Conservation (phyloP, 129 eudicot genomes). For the Sambucus nigra region DNA sequence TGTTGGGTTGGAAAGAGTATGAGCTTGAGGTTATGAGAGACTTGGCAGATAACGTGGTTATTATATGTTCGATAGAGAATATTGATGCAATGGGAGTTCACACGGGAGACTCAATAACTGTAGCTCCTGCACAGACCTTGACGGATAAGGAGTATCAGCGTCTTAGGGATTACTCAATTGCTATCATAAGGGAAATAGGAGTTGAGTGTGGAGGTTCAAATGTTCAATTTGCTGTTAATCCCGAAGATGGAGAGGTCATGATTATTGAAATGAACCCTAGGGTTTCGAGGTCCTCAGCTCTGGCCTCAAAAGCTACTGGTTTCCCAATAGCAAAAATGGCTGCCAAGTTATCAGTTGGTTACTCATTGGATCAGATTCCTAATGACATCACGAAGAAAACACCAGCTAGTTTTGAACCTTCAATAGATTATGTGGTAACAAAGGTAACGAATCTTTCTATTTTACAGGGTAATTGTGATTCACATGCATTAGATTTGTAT, state of each 20-base stretch:
- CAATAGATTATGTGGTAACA: constrained; percentile 83
- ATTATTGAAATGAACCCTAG: constrained; percentile 96
- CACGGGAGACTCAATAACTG: constrained; percentile 92
- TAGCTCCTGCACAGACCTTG: constrained; percentile 96
- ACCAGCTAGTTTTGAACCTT: constrained; percentile 68
- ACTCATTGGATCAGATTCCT: constrained; percentile 96
- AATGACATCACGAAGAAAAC: constrained; percentile 94
- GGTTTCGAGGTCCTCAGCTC: constrained; percentile 86
- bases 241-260: constrained; percentile 92
- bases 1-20: constrained; percentile 96
- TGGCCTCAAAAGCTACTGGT: constrained; percentile 97
- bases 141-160: constrained; percentile 92
- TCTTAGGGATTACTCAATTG: constrained; percentile 83
- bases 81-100: constrained; percentile 93
- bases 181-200: constrained; percentile 97
- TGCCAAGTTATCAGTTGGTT: constrained; percentile 93
- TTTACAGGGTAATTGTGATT: not conserved
- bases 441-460: constrained; percentile 41
- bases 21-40: constrained; percentile 97
- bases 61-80: constrained; percentile 86
- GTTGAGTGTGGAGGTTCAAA: constrained; percentile 99
- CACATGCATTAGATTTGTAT: not conserved
- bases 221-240: constrained; percentile 94
- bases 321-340: constrained; percentile 98
- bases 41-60: constrained; percentile 92